Percentiles rank a stretch among this genome's conserved stretches.
Conservation (phyloP, 2,329 filamentous ascomycete species). For the Metarhizium brunneum region DNA sequence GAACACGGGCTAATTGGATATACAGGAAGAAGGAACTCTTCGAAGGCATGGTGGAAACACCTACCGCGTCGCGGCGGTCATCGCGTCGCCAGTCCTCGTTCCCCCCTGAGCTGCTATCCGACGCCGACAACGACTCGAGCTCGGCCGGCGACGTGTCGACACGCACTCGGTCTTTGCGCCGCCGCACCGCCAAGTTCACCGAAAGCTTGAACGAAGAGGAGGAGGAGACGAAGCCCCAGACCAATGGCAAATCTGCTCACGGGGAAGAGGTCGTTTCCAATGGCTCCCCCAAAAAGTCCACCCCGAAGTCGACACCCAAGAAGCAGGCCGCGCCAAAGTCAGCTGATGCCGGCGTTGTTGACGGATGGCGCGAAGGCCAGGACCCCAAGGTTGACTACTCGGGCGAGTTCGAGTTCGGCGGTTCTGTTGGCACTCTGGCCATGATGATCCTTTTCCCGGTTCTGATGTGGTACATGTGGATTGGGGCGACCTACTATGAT, state of each 20-base stretch:
- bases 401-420: slow-evolving; percentile 74
- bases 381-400: slow-evolving; percentile 56
- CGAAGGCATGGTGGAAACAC: slow-evolving; percentile 52
- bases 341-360: slow-evolving; percentile 21
- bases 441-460: slow-evolving; percentile 93
- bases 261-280: slow-evolving; percentile 13
- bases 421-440: slow-evolving; percentile 63
- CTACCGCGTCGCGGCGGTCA: slow-evolving; percentile 28
- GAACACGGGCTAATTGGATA: slow-evolving; percentile 2
- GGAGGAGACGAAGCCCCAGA: slow-evolving; percentile 20
- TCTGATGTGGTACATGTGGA: slow-evolving; percentile 99
- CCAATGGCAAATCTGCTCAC: slow-evolving; percentile 23
- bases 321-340: slow-evolving; percentile 8
- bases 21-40: slow-evolving; percentile 52
- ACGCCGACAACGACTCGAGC: slow-evolving; percentile 40
- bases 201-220: slow-evolving; percentile 37
- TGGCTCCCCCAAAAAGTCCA: slow-evolving; percentile 12
- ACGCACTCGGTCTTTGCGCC: slow-evolving; percentile 29
- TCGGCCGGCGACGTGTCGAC: slow-evolving; percentile 33
- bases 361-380: slow-evolving; percentile 50
- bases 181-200: slow-evolving; percentile 39
- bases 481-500: slow-evolving; percentile 86
- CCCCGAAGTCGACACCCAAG: neutral
- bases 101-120: slow-evolving; percentile 30
- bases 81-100: slow-evolving; percentile 42